Percentiles rank a stretch among this genome's conserved stretches.
Evolutionary conservation across 805 yeast species (phyloP).

Genomic region (Pichia scutulata): DNA sequence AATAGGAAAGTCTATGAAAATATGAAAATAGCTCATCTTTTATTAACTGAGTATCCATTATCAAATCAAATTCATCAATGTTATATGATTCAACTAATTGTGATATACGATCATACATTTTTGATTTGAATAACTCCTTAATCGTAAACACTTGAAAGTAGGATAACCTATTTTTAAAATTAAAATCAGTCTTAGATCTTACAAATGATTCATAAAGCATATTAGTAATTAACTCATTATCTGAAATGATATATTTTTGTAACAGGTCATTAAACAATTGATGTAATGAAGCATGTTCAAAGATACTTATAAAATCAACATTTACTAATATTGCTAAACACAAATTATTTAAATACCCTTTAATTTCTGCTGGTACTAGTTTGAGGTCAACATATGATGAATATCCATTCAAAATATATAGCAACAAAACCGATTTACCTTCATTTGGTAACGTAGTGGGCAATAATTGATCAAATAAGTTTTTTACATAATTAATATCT

Average conservation of each 20-base stretch:
- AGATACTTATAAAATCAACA: slow-evolving; percentile 2
- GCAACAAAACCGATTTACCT: not conserved
- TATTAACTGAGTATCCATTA: not conserved
- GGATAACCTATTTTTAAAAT: not conserved
- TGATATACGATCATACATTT: slow-evolving; percentile 5
- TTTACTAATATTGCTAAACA: slow-evolving; percentile 1
- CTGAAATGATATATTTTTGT: not conserved
- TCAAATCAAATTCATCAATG: slow-evolving; percentile 13
- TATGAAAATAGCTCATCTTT: slow-evolving; percentile 12
- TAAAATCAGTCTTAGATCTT: not conserved
- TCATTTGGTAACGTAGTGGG: not conserved
- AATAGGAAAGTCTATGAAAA: slow-evolving; percentile 14
- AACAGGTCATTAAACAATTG: slow-evolving; percentile 6
- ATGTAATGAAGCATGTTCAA: not conserved
- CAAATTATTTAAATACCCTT: not conserved
- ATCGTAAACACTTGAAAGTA: slow-evolving; percentile 9
- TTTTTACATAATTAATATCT: slow-evolving; percentile 2
- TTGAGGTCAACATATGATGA: not conserved
- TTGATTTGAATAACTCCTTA: slow-evolving; percentile 4
- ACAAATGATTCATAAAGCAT: slow-evolving; percentile 2
- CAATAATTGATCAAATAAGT: not conserved
- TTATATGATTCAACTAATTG: not conserved
- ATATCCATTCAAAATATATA: slow-evolving; percentile 3
- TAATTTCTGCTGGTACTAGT: not conserved
- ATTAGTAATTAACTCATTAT: slow-evolving; percentile 2